Base-by-base conservation (phyloP, 1,284 basidiomycete genomes). In the Retiboletus flavoniger region DNA sequence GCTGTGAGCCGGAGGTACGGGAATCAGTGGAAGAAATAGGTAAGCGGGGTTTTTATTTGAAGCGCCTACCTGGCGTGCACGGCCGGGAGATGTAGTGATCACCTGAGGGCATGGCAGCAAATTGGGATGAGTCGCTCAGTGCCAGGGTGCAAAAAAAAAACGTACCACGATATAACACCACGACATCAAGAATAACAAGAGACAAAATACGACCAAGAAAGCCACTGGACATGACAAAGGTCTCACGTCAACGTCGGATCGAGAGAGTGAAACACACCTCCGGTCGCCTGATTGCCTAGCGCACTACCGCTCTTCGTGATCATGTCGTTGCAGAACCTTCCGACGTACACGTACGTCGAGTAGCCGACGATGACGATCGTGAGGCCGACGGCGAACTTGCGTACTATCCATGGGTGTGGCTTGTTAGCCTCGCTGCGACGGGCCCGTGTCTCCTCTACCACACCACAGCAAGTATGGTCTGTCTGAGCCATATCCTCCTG, bases 301-400 rank as follows among this genome's bases (percentile, higher is more conserved):
- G 78, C 74, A 2, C 61, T 63, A 1, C 54, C 49, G 31, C 72
- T 69, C 32, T 68, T 59, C 49, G 72, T 73, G 16, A 87, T 73
- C 75, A 84, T 81, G 3, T 82, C 79, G n/a, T 75, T 74, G 60
- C 82, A 86, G 11, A 85, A 72, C 49, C 80, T 62, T 1, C 77
- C 85, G 6, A 84, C 74, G 56, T 83, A 81, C 8, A 87, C 85
- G 63, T 87, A 87, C 58, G 75, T 74, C 10, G 76, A 59, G 60
- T 80, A 82, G 7, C 60, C 75, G 16, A 74, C 70, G 54, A 82
- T 68, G 9, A 63, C 75, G 11, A 74, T 16, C 2, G 74, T 69
- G 31, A 83, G 54, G 21, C 62, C 73, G 31, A 83, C 64, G n/a
- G 78, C 59, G 47, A 80, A 48, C 67, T 83, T 83, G 66, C 74